Evolutionary conservation across 305 asterid species (phyloP).

Genomic region (Fraxinus floribunda): DNA sequence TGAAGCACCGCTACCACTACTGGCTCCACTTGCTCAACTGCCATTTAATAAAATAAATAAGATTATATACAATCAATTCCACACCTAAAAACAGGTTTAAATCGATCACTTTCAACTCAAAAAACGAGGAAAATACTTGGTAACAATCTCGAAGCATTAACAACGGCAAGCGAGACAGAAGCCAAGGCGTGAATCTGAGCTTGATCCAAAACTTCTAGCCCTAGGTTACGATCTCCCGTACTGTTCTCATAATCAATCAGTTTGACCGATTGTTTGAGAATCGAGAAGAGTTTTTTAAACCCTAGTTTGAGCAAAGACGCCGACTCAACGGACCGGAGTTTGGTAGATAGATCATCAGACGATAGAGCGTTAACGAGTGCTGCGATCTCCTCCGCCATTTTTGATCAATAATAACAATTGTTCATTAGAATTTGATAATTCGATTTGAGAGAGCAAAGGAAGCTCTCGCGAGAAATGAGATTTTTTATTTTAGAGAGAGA

Average conservation of each 20-base stretch:
- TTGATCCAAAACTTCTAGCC: conserved; percentile 79
- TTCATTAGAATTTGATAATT: conserved; percentile 44
- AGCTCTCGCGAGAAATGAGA: conserved; percentile 38
- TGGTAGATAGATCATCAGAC: conserved; percentile 55
- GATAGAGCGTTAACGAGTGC: conserved; percentile 72
- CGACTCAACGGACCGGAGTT: conserved; percentile 72
- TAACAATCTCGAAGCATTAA: conserved; percentile 62
- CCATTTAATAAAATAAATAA: conserved; percentile 24
- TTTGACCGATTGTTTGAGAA: conserved; percentile 60
- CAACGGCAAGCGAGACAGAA: conserved; percentile 59
- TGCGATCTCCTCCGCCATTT: conserved; percentile 91
- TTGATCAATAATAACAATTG: conserved; percentile 44
- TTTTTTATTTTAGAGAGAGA: conserved; percentile 11
- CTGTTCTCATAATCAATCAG: conserved; percentile 38
- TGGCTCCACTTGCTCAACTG: conserved; percentile 88
- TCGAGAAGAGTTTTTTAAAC: conserved; percentile 58
- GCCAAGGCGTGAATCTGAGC: conserved; percentile 76
- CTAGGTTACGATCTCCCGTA: conserved; percentile 41
- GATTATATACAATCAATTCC: conserved; percentile 18
- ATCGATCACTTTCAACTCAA: not conserved
- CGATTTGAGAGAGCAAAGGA: conserved; percentile 37
- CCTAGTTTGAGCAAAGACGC: conserved; percentile 55
- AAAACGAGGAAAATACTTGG: conserved; percentile 42
- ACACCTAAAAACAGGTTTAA: not conserved
- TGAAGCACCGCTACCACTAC: conserved; percentile 71